Percentiles rank a stretch among this genome's conserved stretches.
Conservation (phyloP, 2,329 filamentous ascomycete genomes). For the Stenocarpella maydis region DNA sequence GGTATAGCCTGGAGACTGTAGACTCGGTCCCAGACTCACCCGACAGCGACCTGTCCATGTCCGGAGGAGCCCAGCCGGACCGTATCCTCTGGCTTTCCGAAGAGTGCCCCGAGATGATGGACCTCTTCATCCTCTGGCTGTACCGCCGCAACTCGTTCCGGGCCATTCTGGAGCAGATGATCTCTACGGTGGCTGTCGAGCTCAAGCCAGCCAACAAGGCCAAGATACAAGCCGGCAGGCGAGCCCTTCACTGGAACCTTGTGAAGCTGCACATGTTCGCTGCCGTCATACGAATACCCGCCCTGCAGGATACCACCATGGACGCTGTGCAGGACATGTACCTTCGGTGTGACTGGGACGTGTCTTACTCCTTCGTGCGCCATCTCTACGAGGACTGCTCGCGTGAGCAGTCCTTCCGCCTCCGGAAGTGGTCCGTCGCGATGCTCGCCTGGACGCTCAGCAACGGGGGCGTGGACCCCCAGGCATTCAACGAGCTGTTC, state of each 20-base stretch:
- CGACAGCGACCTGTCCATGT: conserved; percentile 34
- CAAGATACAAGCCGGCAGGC: conserved; percentile 39
- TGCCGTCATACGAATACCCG: conserved; percentile 56
- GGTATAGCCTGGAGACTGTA: conserved; percentile 48
- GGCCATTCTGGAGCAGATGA: conserved; percentile 52
- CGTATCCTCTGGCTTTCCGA: conserved; percentile 50
- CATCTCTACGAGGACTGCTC: conserved; percentile 65
- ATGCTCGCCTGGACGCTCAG: conserved; percentile 66
- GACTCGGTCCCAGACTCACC: conserved; percentile 44
- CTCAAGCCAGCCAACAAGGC: conserved; percentile 38
- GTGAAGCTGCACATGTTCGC: conserved; percentile 67
- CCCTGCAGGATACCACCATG: conserved; percentile 65
- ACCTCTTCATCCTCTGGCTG: conserved; percentile 62
- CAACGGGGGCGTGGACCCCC: conserved; percentile 40
- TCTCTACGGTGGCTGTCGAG: conserved; percentile 42
- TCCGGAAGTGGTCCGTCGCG: conserved; percentile 67
- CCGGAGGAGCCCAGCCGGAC: conserved; percentile 40
- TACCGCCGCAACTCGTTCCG: conserved; percentile 54
- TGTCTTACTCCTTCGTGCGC: conserved; percentile 58
- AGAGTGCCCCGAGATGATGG: conserved; percentile 61
- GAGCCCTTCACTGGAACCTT: conserved; percentile 62
- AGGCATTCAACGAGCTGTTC: conserved; percentile 37
- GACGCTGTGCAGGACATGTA: conserved; percentile 67
- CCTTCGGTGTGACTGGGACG: conserved; percentile 66
- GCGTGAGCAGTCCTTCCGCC: conserved; percentile 55